Percentiles rank a stretch among this genome's conserved stretches.
These are phyloP conservation scores for Apiospora kogelbergensis DNA, from an alignment of 2,329 filamentous ascomycete genomes.

Conservation along the genomic window DNA sequence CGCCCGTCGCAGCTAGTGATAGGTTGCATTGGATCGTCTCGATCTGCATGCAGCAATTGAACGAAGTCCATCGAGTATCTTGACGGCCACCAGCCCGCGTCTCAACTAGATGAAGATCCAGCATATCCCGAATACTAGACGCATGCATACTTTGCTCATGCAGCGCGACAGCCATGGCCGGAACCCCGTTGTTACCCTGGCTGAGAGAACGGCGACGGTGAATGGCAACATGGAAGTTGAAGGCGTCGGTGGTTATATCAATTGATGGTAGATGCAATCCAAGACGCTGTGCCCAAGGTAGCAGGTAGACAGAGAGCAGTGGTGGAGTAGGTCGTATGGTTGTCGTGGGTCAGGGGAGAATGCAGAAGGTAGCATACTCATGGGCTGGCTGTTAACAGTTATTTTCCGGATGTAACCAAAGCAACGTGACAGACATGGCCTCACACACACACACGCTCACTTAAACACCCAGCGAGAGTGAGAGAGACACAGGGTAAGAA, in stretches of 20 bases:
- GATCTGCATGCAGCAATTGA: slow-evolving; percentile 5
- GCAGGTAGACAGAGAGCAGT: neutral
- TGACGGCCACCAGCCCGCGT: neutral
- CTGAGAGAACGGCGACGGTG: neutral
- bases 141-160: neutral
- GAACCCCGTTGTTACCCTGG: neutral
- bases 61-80: neutral
- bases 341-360: neutral
- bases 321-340: neutral
- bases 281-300: neutral
- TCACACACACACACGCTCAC: neutral
- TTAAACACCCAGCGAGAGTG: neutral
- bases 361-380: neutral
- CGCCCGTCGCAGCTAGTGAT: neutral
- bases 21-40: slow-evolving; percentile 6
- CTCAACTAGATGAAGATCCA: neutral
- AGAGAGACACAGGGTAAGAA: neutral
- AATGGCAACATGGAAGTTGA: neutral
- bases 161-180: neutral
- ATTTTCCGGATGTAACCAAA: slow-evolving; percentile 4
- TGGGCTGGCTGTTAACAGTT: neutral
- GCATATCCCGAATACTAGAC: neutral
- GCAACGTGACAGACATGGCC: neutral
- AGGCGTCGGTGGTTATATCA: neutral
- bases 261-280: neutral